Conservation (phyloP, 768 basidiomycete genomes). For the Boletus barrowsii region DNA sequence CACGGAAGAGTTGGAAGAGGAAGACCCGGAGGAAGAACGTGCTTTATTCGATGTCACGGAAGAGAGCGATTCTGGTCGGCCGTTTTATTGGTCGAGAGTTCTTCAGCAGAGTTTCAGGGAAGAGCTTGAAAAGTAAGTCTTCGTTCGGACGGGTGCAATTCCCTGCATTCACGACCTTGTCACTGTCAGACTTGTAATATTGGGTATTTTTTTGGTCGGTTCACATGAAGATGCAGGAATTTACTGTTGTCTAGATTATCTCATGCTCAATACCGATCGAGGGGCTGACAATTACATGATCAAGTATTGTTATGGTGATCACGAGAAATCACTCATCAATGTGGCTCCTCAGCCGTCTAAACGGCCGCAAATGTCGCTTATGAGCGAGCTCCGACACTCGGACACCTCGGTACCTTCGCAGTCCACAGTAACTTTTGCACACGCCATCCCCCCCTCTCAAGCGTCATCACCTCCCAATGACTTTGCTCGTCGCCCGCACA, state of each 20-base stretch:
- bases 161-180: constrained; percentile 11
- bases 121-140: constrained; percentile 79
- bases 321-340: constrained; percentile 74
- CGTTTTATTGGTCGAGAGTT: constrained; percentile 80
- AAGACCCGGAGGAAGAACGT: constrained; percentile 72
- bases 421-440: constrained; percentile 37
- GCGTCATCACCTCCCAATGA: constrained; percentile 32
- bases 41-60: constrained; percentile 67
- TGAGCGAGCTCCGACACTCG: constrained; percentile 62
- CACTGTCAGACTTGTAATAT: constrained; percentile 65
- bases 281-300: constrained; percentile 90
- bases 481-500: constrained; percentile 69
- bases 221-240: background rate
- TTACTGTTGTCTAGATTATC: constrained; percentile 54
- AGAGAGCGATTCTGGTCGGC: constrained; percentile 48
- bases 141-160: background rate
- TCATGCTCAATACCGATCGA: constrained; percentile 92
- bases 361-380: constrained; percentile 64
- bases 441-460: constrained; percentile 38
- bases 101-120: constrained; percentile 82
- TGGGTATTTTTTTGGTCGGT: constrained; percentile 45
- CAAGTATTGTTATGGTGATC: constrained; percentile 80
- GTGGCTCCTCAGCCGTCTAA: constrained; percentile 72
- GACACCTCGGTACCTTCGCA: constrained; percentile 40
- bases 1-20: constrained; percentile 67